Evolutionary conservation across 768 basidiomycete genomes (phyloP).

Genomic region (Mycena vulgaris): DNA sequence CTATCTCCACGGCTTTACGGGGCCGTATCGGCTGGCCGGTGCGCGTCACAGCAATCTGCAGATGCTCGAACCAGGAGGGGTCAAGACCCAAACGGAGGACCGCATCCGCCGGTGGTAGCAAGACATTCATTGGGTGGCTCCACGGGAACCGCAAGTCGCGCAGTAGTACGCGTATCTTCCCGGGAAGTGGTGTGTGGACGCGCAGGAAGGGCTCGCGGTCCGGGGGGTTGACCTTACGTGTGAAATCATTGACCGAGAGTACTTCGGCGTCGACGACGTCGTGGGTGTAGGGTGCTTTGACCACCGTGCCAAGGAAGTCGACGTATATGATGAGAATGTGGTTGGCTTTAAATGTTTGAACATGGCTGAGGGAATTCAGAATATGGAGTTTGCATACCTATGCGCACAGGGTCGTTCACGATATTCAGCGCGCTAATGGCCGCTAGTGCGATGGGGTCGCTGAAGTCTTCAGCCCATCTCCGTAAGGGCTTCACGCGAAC

Average conservation of each 20-base stretch:
- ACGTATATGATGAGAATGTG: conserved; percentile 8
- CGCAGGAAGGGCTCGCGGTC: conserved; percentile 1
- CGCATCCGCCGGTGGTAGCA: not conserved
- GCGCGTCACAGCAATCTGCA: conserved; percentile 17
- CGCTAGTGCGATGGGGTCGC: not conserved
- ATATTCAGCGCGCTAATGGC: conserved; percentile 6
- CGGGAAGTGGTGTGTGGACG: not conserved
- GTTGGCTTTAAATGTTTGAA: conserved; percentile 1
- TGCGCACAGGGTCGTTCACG: conserved; percentile 1
- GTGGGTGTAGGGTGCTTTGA: conserved; percentile 4
- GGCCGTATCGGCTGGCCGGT: not conserved
- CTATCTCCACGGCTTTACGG: not conserved
- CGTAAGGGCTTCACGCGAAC: conserved; percentile 4
- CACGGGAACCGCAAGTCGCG: conserved; percentile 8
- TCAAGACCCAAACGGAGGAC: not conserved
- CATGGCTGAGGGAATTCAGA: not conserved
- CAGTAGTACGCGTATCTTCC: conserved; percentile 12
- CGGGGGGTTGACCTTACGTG: conserved; percentile 3
- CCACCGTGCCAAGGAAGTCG: conserved; percentile 9
- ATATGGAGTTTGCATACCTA: conserved; percentile 6
- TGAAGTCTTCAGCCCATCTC: conserved; percentile 3
- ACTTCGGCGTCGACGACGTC: conserved; percentile 20
- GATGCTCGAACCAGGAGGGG: conserved; percentile 16
- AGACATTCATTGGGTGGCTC: conserved; percentile 1
- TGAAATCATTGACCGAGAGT: not conserved